These are phyloP conservation scores for Cryomyces antarcticus DNA, from an alignment of 495 filamentous ascomycete genomes.

Conservation along the genomic window DNA sequence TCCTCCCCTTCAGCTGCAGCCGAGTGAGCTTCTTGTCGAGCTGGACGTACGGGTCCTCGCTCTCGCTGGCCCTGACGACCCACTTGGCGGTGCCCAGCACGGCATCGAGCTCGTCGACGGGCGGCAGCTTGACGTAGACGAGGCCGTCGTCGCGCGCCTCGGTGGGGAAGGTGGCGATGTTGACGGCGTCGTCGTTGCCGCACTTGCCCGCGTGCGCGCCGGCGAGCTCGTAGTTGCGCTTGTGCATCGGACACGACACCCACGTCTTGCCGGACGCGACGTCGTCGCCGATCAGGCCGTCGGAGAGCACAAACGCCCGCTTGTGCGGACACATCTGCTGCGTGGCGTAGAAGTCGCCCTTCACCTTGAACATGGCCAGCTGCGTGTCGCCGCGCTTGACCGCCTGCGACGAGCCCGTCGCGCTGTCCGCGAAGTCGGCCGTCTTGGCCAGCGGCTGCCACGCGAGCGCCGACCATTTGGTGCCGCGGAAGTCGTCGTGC, in stretches of 20 bases:
- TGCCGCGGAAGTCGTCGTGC: slow-evolving; percentile 53
- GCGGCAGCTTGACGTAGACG: slow-evolving; percentile 74
- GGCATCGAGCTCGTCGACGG: slow-evolving; percentile 66
- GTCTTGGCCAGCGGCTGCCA: slow-evolving; percentile 77
- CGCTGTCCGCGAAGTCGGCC: slow-evolving; percentile 49
- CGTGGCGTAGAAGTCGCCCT: slow-evolving; percentile 66
- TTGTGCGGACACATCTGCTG: slow-evolving; percentile 99
- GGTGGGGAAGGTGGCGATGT: slow-evolving; percentile 68
- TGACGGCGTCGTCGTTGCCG: slow-evolving; percentile 54
- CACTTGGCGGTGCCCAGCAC: slow-evolving; percentile 66
- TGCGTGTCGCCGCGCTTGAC: slow-evolving; percentile 85
- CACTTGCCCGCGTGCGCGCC: slow-evolving; percentile 51
- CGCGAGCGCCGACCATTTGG: slow-evolving; percentile 48
- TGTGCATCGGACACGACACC: slow-evolving; percentile 84
- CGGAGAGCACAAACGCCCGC: slow-evolving; percentile 73
- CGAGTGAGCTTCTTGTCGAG: slow-evolving; percentile 41
- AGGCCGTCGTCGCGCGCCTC: slow-evolving; percentile 63
- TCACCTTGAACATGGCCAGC: slow-evolving; percentile 74
- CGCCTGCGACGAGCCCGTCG: slow-evolving; percentile 47
- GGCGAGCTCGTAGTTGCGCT: slow-evolving; percentile 70
- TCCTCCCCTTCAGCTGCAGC: slow-evolving; percentile 35
- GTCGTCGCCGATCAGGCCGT: slow-evolving; percentile 68
- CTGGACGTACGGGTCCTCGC: slow-evolving; percentile 39
- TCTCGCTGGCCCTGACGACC: slow-evolving; percentile 62
- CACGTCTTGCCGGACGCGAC: slow-evolving; percentile 37